These are phyloP conservation scores for Dispira simplex DNA, from an alignment of 192 early-diverging fungal genomes.

Conservation along the genomic window DNA sequence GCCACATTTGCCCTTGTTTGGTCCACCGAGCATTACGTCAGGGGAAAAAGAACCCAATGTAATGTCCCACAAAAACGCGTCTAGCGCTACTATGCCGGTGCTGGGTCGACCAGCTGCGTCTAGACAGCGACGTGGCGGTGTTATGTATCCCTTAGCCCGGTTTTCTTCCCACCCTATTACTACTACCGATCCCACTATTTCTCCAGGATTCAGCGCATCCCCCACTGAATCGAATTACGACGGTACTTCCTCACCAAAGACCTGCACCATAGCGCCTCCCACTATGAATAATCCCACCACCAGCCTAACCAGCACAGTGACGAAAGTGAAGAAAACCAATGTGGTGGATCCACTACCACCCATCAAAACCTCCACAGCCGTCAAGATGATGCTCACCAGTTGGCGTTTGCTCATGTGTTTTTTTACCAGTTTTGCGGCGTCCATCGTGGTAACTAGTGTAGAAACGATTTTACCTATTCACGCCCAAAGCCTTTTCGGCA, in stretches of 20 bases:
- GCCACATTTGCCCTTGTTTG: too few relatives aligned
- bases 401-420: slow-evolving; percentile 3
- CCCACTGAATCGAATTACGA: background rate
- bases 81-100: too few relatives aligned
- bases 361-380: background rate
- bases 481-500: slow-evolving; percentile 16
- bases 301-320: background rate
- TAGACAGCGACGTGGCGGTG: too few relatives aligned
- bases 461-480: slow-evolving; percentile 27
- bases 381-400: background rate
- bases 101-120: too few relatives aligned
- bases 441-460: slow-evolving; percentile 10
- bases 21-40: too few relatives aligned
- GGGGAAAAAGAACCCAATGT: too few relatives aligned
- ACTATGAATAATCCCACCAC: background rate
- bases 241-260: background rate
- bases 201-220: too few relatives aligned
- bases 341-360: background rate
- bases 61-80: too few relatives aligned
- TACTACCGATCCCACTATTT: too few relatives aligned
- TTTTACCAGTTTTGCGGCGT: slow-evolving; percentile 1
- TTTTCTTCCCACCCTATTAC: too few relatives aligned
- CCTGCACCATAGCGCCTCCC: background rate
- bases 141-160: too few relatives aligned
- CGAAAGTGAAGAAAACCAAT: background rate